These are phyloP conservation scores for Pyrus betulifolia DNA, from an alignment of 306 rosid species.

Conservation along the genomic window DNA sequence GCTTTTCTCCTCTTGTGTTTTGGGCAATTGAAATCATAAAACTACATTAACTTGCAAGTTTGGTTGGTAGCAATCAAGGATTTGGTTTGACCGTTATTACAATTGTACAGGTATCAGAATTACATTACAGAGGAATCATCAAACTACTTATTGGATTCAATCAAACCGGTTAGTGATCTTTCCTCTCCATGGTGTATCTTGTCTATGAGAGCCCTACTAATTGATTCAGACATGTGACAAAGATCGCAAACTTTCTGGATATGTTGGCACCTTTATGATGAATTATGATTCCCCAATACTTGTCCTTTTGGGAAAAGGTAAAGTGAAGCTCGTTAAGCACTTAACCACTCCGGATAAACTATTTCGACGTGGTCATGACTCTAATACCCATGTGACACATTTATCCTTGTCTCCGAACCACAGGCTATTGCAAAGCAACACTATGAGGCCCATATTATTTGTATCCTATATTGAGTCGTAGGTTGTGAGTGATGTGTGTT, in stretches of 20 bases:
- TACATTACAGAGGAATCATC: constrained; percentile 56
- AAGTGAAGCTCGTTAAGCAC: neutral
- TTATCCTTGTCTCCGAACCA: neutral
- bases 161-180: constrained; percentile 50
- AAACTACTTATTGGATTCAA: constrained; percentile 40
- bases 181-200: constrained; percentile 16
- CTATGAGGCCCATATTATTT: neutral
- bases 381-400: neutral
- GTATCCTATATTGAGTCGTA: no score
- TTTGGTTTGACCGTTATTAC: constrained; percentile 16
- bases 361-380: neutral
- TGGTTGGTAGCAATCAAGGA: constrained; percentile 1
- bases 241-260: neutral
- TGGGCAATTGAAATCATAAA: neutral
- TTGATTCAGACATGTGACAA: neutral
- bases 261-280: neutral
- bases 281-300: neutral
- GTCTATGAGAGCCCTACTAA: neutral
- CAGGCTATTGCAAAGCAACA: neutral
- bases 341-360: neutral
- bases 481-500: neutral
- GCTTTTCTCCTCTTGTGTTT: constrained; percentile 31
- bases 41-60: neutral
- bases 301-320: neutral
- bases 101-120: constrained; percentile 52